phyloP scores from a whole-genome alignment of 2,329 filamentous ascomycete species.

The Trichoderma oligosporum region DNA sequence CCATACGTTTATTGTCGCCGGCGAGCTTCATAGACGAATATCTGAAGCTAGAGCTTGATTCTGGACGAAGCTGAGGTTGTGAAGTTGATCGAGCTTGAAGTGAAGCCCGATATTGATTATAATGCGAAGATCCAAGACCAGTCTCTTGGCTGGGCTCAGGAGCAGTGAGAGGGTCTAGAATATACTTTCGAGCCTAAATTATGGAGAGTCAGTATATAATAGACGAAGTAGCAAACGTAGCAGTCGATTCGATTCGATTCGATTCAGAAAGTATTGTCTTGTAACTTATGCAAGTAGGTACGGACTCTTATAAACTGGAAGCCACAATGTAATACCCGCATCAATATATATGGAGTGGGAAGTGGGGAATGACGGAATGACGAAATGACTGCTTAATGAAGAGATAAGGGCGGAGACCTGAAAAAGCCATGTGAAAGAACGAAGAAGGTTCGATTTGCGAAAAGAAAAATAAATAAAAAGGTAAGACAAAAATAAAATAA shows the following conservation, averaged over 20 bases:
- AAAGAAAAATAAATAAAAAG: background rate
- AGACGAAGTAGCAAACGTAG: too few species aligned
- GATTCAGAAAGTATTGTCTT: too few species aligned
- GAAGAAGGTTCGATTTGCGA: background rate
- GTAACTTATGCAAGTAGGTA: background rate
- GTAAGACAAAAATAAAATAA: background rate
- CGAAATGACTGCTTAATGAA: background rate
- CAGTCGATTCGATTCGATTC: too few species aligned
- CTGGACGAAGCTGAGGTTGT: background rate
- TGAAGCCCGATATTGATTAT: constrained; percentile 32
- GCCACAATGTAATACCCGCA: background rate
- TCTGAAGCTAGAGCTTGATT: background rate
- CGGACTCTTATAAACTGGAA: background rate
- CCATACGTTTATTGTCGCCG: background rate
- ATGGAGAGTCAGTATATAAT: constrained; percentile 11
- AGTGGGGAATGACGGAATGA: constrained; percentile 16
- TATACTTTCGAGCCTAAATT: constrained; percentile 58
- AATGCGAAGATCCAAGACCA: constrained; percentile 58
- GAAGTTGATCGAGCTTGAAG: background rate
- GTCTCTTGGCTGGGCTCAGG: constrained; percentile 66
- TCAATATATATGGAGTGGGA: background rate
- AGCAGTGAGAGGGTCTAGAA: constrained; percentile 66
- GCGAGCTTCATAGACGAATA: background rate
- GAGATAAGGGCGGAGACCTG: background rate
- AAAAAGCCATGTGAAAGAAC: too few species aligned